phyloP scores from a whole-genome alignment of 2,329 filamentous ascomycete genomes.

The Aspergillus sp. region DNA sequence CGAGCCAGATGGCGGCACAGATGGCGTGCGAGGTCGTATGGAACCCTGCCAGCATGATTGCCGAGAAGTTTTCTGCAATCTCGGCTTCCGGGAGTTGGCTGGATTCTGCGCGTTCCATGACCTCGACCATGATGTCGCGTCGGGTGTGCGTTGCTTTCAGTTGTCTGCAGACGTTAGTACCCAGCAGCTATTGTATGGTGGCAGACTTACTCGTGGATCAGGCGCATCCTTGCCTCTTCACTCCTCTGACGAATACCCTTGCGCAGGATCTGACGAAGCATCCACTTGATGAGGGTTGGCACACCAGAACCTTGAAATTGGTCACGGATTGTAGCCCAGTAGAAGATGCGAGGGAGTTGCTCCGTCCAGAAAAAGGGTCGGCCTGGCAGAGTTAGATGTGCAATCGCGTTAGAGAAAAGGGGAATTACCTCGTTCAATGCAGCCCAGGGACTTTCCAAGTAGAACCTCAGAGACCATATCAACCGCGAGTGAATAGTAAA shows the following conservation, averaged over 20 bases:
- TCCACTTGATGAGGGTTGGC: slow-evolving; percentile 32
- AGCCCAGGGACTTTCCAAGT: slow-evolving; percentile 30
- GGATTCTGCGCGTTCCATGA: slow-evolving; percentile 27
- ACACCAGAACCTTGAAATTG: slow-evolving; percentile 33
- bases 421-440: slow-evolving; percentile 25
- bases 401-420: not conserved
- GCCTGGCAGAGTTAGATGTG: not conserved
- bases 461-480: slow-evolving; percentile 33
- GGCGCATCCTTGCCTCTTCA: slow-evolving; percentile 30
- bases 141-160: slow-evolving; percentile 26
- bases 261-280: slow-evolving; percentile 30
- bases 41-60: slow-evolving; percentile 35
- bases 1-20: slow-evolving; percentile 33
- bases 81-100: slow-evolving; percentile 26
- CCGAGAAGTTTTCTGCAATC: slow-evolving; percentile 34
- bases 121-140: slow-evolving; percentile 34
- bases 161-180: slow-evolving; percentile 20
- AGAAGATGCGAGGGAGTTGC: slow-evolving; percentile 33
- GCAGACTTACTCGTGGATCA: slow-evolving; percentile 29
- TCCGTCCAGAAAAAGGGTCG: slow-evolving; percentile 33
- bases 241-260: slow-evolving; percentile 28
- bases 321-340: slow-evolving; percentile 32
- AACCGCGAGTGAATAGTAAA: slow-evolving; percentile 31
- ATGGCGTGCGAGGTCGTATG: slow-evolving; percentile 33
- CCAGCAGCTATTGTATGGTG: not conserved